These are phyloP conservation scores for Arachnomyces sp. DNA, from an alignment of 2,329 filamentous ascomycete species.

Conservation along the genomic window DNA sequence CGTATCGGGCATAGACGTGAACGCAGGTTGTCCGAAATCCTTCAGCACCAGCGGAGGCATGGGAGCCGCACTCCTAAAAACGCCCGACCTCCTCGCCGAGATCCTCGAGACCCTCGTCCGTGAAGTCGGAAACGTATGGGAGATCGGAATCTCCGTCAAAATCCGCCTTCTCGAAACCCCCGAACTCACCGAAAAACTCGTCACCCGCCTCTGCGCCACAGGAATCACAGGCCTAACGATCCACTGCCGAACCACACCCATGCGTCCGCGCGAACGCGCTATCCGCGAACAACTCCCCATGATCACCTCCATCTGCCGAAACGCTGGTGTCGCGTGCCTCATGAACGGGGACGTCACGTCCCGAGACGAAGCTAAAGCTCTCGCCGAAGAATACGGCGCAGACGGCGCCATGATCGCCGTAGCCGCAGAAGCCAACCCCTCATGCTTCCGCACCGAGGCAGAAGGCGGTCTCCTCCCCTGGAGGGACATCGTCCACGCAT, in stretches of 20 bases:
- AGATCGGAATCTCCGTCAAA: constrained; percentile 95
- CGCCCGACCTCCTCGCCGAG: constrained; percentile 70
- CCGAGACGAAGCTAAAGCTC: constrained; percentile 60
- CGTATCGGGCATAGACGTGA: constrained; percentile 91
- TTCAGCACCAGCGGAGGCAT: constrained; percentile 92
- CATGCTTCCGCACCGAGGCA: constrained; percentile 64
- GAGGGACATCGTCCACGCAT: constrained; percentile 68
- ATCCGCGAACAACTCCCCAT: constrained; percentile 79
- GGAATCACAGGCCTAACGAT: constrained; percentile 89
- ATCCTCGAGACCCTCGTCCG: constrained; percentile 78
- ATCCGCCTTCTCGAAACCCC: constrained; percentile 77
- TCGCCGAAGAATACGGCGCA: constrained; percentile 72
- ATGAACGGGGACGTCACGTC: constrained; percentile 89
- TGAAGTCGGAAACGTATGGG: constrained; percentile 65
- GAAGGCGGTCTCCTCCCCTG: constrained; percentile 66
- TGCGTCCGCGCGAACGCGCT: constrained; percentile 82
- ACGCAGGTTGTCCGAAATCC: constrained; percentile 95
- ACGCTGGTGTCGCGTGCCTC: constrained; percentile 80
- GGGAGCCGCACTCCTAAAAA: constrained; percentile 82
- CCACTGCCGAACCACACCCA: constrained; percentile 91
- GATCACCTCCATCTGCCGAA: constrained; percentile 70
- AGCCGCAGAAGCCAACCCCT: constrained; percentile 81
- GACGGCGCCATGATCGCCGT: constrained; percentile 98
- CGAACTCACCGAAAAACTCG: constrained; percentile 66
- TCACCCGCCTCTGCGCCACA: constrained; percentile 69